Base-by-base conservation (phyloP, 768 basidiomycete species). In the Xerocomus brunneocitrinus region DNA sequence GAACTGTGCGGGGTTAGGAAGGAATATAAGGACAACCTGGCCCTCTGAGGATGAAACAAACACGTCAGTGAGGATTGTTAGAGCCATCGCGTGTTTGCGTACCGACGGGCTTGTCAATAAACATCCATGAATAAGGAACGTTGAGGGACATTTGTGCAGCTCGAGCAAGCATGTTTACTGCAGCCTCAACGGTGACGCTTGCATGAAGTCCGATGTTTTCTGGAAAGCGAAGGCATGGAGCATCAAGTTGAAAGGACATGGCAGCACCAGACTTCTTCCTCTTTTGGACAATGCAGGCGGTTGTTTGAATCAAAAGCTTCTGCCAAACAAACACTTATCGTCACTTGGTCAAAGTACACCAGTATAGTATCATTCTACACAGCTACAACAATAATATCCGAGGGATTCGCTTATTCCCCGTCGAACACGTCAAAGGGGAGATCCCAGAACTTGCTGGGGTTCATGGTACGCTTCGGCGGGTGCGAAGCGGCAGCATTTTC, bases 31-130 rank as follows among this genome's bases (percentile, higher is more conserved):
- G 34, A 77, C 73, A 30, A 84, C 70, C 61, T 83, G 78, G 0
- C 86, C 87, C 62, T 89, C 89, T 88, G 50, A 8, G 12, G 30
- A 43, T 9, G 14, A 49, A 51, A 25, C 16, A 1, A 40, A 27
- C 5, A 28, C 10, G 32, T 55, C 16, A 61, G 52, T 27, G 8
- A 40, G 27, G 12, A 48, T 31, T 35, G 31, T 27, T 13, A 24
- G 22, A 31, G 12, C 8, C 49, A 27, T 32, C 31, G 22, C 34
- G 28, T 43, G 44, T 42, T 49, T 24, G 42, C 81, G 50, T 50
- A 88, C 89, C 89, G 60, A 71, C 60, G 31, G 89, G 89, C 58
- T 85, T 87, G 76, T 92, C 90, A 34, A 92, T 79, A 60, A 81
- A 91, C 3, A 79, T 73, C 84, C 88, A 90, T 6, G 72, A 61